Evolutionary conservation across 441 rosid genomes (phyloP).

Genomic region (Gossypium aridum): DNA sequence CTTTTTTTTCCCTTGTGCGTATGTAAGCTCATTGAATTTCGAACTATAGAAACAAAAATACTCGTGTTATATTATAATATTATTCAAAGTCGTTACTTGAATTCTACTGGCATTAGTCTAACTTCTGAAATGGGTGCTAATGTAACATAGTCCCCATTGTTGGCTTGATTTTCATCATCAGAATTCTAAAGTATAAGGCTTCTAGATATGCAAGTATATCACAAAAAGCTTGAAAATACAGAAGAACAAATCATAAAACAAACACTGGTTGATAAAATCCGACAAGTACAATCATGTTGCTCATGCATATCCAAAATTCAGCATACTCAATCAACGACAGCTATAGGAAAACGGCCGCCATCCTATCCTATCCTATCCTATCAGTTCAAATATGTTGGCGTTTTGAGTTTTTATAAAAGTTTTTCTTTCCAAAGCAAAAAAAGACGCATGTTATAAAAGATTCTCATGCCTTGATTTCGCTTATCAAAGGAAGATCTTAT

Average conservation of each 20-base stretch:
- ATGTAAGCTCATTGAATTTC: not conserved
- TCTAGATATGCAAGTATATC: not conserved
- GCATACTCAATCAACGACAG: not conserved
- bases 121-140: not conserved
- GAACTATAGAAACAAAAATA: not conserved
- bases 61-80: not conserved
- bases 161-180: not conserved
- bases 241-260: no score
- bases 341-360: not conserved
- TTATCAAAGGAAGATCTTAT: not conserved
- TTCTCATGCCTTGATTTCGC: not conserved
- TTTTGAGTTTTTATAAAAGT: no score
- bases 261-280: not conserved
- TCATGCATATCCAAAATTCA: not conserved
- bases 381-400: not conserved
- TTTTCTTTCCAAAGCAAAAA: not conserved
- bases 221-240: not conserved
- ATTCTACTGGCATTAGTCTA: not conserved
- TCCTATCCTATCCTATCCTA: not conserved
- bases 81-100: not conserved
- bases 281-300: not conserved
- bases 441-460: not conserved
- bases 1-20: not conserved
- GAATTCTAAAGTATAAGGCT: not conserved
- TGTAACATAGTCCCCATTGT: not conserved